Conservation (phyloP, 257 asterid genomes). For the Dorcoceras hygrometricum region DNA sequence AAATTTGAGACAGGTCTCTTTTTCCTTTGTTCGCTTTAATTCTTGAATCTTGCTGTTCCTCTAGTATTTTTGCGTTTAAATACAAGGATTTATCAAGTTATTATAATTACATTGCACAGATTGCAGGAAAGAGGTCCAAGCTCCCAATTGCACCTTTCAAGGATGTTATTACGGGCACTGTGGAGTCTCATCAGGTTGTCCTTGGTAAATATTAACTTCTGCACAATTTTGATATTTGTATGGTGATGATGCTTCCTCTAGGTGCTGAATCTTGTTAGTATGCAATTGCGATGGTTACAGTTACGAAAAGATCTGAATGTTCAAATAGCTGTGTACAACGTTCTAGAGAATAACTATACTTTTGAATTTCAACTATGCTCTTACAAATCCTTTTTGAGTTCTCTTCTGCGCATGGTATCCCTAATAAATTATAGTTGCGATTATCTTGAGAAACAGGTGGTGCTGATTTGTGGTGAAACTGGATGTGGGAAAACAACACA, state of each 20-base stretch:
- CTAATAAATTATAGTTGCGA: constrained; percentile 10
- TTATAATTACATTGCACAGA: constrained; percentile 43
- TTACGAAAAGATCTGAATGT: background rate
- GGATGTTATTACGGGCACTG: constrained; percentile 61
- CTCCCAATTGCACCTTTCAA: constrained; percentile 87
- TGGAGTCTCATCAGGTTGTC: constrained; percentile 74
- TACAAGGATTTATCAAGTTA: constrained; percentile 18
- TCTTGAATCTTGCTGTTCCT: background rate
- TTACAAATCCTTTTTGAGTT: background rate
- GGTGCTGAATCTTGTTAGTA: constrained; percentile 7
- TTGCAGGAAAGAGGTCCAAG: constrained; percentile 56
- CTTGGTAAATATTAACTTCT: constrained; percentile 11
- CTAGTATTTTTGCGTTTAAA: background rate
- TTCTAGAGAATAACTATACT: constrained; percentile 2
- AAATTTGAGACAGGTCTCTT: constrained; percentile 58
- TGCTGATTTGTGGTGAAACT: constrained; percentile 94
- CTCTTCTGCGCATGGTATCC: background rate
- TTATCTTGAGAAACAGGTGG: constrained; percentile 57
- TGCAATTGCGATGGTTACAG: background rate
- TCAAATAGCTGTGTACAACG: constrained; percentile 1
- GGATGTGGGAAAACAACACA: constrained; percentile 98
- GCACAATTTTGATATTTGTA: constrained; percentile 1
- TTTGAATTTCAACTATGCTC: constrained; percentile 8
- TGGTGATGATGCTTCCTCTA: constrained; percentile 14
- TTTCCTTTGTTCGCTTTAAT: constrained; percentile 9